These are phyloP conservation scores for Kazachstania psychrophila DNA, from an alignment of 805 yeast genomes.

Conservation along the genomic window DNA sequence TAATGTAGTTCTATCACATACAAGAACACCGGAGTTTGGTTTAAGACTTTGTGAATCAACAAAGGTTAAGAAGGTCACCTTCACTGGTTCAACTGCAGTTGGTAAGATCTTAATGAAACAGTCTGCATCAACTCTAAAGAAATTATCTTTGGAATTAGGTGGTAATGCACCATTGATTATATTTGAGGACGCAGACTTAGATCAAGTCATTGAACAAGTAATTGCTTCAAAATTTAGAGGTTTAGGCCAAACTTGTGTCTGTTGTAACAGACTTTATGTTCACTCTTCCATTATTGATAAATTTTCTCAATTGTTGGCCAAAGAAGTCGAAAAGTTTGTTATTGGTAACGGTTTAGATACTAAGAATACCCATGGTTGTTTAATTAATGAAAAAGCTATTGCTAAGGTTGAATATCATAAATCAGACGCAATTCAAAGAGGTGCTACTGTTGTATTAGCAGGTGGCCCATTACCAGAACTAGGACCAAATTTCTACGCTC, in stretches of 20 bases:
- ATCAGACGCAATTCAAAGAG: constrained; percentile 44
- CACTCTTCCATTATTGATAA: constrained; percentile 43
- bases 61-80: constrained; percentile 46
- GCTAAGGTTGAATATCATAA: constrained; percentile 46
- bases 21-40: constrained; percentile 46
- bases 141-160: constrained; percentile 54
- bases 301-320: constrained; percentile 38
- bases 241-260: constrained; percentile 59
- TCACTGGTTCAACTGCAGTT: constrained; percentile 56
- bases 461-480: constrained; percentile 46
- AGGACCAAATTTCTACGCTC: constrained; percentile 46
- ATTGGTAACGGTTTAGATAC: constrained; percentile 50
- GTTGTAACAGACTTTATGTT: constrained; percentile 52
- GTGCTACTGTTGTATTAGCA: constrained; percentile 41
- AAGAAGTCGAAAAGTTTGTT: constrained; percentile 38
- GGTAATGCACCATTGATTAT: constrained; percentile 61
- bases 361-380: constrained; percentile 46
- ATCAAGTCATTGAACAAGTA: constrained; percentile 44
- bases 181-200: constrained; percentile 51
- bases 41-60: constrained; percentile 40
- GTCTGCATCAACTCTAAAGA: constrained; percentile 48
- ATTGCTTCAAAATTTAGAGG: constrained; percentile 50
- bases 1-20: constrained; percentile 43
- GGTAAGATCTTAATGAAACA: constrained; percentile 54
- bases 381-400: constrained; percentile 44